phyloP scores from a whole-genome alignment of 78 protist genomes.

The Emiliania huxleyi region DNA sequence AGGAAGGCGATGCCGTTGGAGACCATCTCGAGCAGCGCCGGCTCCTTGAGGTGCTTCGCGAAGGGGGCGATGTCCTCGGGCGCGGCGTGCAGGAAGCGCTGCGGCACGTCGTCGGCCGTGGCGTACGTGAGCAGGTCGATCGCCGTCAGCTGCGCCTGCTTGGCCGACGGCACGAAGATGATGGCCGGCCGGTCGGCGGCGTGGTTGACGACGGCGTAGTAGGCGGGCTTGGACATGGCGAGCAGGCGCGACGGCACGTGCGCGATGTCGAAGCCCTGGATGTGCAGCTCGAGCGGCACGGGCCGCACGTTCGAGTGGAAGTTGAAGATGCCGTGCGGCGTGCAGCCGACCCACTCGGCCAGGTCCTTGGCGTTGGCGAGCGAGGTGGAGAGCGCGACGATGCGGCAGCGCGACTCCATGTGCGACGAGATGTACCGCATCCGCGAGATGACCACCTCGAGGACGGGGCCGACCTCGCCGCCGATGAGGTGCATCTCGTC shows the following conservation, averaged over 20 bases:
- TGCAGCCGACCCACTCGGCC: conserved; percentile 78
- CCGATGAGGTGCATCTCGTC: conserved; percentile 93
- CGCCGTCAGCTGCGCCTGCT: conserved; percentile 58
- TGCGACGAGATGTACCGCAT: conserved; percentile 86
- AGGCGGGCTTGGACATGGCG: conserved; percentile 88
- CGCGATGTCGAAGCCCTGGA: conserved; percentile 78
- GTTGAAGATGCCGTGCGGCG: conserved; percentile 67
- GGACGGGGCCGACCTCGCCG: conserved; percentile 80
- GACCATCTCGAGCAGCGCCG: background rate
- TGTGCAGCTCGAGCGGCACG: conserved; percentile 84
- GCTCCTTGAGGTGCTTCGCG: background rate
- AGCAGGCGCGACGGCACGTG: conserved; percentile 74
- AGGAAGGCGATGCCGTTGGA: conserved; percentile 75
- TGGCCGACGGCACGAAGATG: conserved; percentile 82
- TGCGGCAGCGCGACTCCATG: conserved; percentile 62
- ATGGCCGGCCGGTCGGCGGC: conserved; percentile 70
- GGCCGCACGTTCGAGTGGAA: conserved; percentile 96
- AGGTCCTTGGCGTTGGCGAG: conserved; percentile 82
- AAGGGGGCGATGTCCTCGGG: conserved; percentile 32
- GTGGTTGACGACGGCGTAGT: conserved; percentile 59
- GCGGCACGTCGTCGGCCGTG: conserved; percentile 54
- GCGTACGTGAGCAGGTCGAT: conserved; percentile 72
- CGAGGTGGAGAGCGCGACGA: conserved; percentile 80
- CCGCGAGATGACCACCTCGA: conserved; percentile 76
- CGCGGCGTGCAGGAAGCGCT: conserved; percentile 47